Evolutionary conservation across 345 rosid species (phyloP).

Genomic region (Salix suchowensis): DNA sequence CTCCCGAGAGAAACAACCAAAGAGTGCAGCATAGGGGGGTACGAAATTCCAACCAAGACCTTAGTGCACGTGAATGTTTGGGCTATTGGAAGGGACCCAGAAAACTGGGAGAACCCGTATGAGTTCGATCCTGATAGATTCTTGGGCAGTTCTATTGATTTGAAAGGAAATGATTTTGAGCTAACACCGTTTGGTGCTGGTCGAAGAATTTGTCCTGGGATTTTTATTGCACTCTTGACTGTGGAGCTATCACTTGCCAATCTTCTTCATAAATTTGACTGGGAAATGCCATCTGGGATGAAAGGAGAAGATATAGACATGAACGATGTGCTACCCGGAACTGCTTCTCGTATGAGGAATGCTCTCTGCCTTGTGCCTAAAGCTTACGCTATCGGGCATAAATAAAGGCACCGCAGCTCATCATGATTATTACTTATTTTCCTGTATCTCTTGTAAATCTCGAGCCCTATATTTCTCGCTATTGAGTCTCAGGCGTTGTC

Average conservation of each 20-base stretch:
- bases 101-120: neutral
- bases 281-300: slow-evolving; percentile 6
- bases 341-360: neutral
- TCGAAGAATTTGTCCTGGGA: slow-evolving; percentile 1
- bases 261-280: neutral
- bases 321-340: neutral
- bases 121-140: slow-evolving; percentile 3
- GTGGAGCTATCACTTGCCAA: slow-evolving; percentile 2
- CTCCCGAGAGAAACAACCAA: no score
- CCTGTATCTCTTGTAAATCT: no score
- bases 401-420: neutral
- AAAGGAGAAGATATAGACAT: neutral
- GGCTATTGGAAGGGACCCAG: neutral
- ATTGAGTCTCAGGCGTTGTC: no score
- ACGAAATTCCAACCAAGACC: neutral
- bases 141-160: neutral
- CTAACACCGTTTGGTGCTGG: neutral
- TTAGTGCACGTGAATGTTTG: neutral
- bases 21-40: neutral
- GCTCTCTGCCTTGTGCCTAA: neutral
- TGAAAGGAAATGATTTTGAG: neutral
- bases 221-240: neutral
- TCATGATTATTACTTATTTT: neutral
- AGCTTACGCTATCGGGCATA: neutral
- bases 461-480: no score